Conservation (phyloP, 202 grass and related monocot genomes). For the Carex sylvatica region DNA sequence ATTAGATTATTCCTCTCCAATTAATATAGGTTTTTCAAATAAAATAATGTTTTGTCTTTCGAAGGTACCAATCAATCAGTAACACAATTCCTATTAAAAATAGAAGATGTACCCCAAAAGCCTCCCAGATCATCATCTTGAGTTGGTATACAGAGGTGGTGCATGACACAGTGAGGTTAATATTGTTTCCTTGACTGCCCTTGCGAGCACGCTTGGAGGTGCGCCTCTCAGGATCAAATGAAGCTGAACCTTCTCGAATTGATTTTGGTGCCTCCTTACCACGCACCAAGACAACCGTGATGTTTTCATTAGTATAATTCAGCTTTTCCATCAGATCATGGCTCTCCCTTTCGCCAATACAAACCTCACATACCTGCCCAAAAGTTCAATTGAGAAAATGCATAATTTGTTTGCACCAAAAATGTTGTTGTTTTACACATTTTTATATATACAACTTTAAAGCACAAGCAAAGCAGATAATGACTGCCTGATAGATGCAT, state of each 20-base stretch:
- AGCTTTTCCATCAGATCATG: conserved; percentile 78
- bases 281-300: conserved; percentile 76
- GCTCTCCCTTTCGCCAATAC: conserved; percentile 93
- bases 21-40: conserved; percentile 12
- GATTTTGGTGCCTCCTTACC: conserved; percentile 96
- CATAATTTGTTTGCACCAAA: background rate
- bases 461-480: conserved; percentile 1
- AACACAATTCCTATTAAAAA: background rate
- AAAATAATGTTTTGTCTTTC: background rate
- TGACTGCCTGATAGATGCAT: background rate
- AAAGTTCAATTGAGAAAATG: background rate
- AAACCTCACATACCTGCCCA: conserved; percentile 78
- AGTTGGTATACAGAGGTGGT: conserved; percentile 87
- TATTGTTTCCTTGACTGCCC: conserved; percentile 62
- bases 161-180: conserved; percentile 85
- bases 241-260: conserved; percentile 63
- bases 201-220: conserved; percentile 86
- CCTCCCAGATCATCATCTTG: conserved; percentile 99
- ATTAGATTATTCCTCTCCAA: background rate
- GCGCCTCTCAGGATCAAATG: conserved; percentile 63
- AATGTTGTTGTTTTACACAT: background rate
- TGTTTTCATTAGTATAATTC: conserved; percentile 71
- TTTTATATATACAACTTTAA: background rate
- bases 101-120: conserved; percentile 72
- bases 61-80: background rate